These are phyloP conservation scores for Cystoisospora suis DNA, from an alignment of 169 alveolate genomes.

Conservation along the genomic window DNA sequence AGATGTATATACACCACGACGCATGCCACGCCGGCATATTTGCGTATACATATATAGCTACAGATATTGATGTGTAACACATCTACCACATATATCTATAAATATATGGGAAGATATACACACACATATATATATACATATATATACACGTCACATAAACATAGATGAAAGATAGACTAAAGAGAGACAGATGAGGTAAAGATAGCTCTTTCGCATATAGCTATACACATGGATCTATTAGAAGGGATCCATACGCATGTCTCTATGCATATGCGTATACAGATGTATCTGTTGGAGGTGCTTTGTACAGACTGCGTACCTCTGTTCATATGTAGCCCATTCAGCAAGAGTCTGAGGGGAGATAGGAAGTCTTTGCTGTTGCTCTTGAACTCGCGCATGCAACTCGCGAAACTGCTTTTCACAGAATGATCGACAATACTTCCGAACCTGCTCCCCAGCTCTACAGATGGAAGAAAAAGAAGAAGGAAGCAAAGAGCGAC, in stretches of 20 bases:
- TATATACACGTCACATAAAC: not conserved
- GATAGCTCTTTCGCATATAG: not conserved
- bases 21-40: not conserved
- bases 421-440: slow-evolving; percentile 15
- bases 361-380: slow-evolving; percentile 43
- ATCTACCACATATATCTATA: not conserved
- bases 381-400: slow-evolving; percentile 26
- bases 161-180: not conserved
- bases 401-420: slow-evolving; percentile 34
- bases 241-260: not conserved
- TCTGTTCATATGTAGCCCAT: slow-evolving; percentile 44
- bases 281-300: not conserved
- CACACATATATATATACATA: not conserved
- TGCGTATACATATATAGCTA: not conserved
- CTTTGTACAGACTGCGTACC: not conserved
- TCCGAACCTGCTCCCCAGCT: slow-evolving; percentile 50
- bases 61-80: too few species aligned
- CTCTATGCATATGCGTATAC: not conserved
- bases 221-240: not conserved
- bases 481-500: not conserved
- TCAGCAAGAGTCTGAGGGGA: slow-evolving; percentile 53
- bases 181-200: not conserved
- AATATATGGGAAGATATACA: not conserved
- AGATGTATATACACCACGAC: not conserved
- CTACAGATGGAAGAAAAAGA: too few species aligned